Conservation (phyloP, 129 eudicot genomes). For the Helianthus annuus region DNA sequence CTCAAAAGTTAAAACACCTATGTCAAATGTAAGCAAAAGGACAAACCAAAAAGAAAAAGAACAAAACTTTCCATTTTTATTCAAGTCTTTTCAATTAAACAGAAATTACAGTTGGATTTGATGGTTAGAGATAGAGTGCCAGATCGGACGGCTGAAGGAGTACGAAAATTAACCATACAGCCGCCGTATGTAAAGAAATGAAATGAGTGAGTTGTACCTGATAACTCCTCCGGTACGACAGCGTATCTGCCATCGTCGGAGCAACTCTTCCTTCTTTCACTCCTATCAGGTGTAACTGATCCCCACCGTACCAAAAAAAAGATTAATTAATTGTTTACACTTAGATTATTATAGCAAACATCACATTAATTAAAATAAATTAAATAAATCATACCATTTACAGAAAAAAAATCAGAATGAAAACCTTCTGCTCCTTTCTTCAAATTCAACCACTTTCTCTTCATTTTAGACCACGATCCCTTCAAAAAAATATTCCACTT, state of each 20-base stretch:
- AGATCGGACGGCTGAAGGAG: slow-evolving; percentile 36
- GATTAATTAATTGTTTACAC: slow-evolving; percentile 5
- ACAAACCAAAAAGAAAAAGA: background rate
- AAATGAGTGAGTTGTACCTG: slow-evolving; percentile 45
- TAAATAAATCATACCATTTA: slow-evolving; percentile 39
- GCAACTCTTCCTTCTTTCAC: slow-evolving; percentile 67
- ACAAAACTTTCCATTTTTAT: background rate
- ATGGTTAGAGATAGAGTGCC: slow-evolving; percentile 19
- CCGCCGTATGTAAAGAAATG: slow-evolving; percentile 17
- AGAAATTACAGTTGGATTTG: slow-evolving; percentile 18
- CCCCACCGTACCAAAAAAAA: slow-evolving; percentile 19
- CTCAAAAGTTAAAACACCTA: background rate
- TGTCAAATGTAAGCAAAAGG: slow-evolving; percentile 5
- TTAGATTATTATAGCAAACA: background rate
- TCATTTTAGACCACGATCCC: slow-evolving; percentile 78
- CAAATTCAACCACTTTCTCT: slow-evolving; percentile 68
- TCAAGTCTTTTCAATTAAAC: slow-evolving; percentile 13
- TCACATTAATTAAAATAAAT: background rate
- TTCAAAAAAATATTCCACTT: slow-evolving; percentile 22
- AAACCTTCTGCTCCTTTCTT: slow-evolving; percentile 50
- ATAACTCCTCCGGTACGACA: slow-evolving; percentile 80
- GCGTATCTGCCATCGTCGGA: slow-evolving; percentile 65
- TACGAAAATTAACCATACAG: slow-evolving; percentile 9
- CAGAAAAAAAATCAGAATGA: slow-evolving; percentile 51
- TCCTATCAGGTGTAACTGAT: slow-evolving; percentile 37